Conservation (phyloP, 2,329 filamentous ascomycete genomes). For the Colletotrichum australisinense region DNA sequence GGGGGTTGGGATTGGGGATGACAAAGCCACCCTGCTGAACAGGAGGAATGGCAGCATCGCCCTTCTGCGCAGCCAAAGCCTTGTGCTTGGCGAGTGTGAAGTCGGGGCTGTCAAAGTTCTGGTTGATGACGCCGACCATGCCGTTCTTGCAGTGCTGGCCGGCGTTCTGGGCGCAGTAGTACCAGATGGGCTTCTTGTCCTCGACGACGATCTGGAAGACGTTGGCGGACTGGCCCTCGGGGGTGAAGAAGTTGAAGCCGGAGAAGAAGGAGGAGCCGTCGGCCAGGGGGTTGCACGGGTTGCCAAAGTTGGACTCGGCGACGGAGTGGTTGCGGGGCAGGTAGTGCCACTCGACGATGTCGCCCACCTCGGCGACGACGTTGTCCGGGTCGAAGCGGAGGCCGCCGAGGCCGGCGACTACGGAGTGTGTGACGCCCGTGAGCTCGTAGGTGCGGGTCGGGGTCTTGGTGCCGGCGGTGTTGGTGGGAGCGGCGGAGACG, state of each 20-base stretch:
- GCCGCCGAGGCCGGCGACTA: constrained; percentile 57
- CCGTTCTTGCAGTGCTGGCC: constrained; percentile 59
- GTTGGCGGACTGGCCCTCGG: constrained; percentile 48
- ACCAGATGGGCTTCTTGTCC: constrained; percentile 52
- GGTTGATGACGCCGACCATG: constrained; percentile 63
- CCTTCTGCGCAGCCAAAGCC: constrained; percentile 47
- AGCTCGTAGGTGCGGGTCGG: constrained; percentile 47
- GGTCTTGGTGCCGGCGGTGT: constrained; percentile 43
- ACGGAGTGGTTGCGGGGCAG: constrained; percentile 63
- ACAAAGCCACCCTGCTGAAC: constrained; percentile 49
- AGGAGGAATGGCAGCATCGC: constrained; percentile 44
- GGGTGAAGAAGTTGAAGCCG: constrained; percentile 55
- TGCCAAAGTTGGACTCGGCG: constrained; percentile 53
- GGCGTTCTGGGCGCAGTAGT: constrained; percentile 52
- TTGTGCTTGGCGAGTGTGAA: constrained; percentile 52
- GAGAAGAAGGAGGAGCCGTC: constrained; percentile 55
- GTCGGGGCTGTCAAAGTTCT: constrained; percentile 52
- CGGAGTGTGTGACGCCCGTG: constrained; percentile 57
- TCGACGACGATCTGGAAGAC: constrained; percentile 59
- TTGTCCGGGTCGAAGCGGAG: constrained; percentile 63
- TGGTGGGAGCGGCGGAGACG: constrained; percentile 45
- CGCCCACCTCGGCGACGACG: constrained; percentile 59
- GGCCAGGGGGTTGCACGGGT: constrained; percentile 54
- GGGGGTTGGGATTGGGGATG: constrained; percentile 55
- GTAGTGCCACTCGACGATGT: constrained; percentile 67